Evolutionary conservation across 805 yeast species (phyloP), one percentile per base, ranked within the genome.

Genomic region (Candida rishiriensis): DNA sequence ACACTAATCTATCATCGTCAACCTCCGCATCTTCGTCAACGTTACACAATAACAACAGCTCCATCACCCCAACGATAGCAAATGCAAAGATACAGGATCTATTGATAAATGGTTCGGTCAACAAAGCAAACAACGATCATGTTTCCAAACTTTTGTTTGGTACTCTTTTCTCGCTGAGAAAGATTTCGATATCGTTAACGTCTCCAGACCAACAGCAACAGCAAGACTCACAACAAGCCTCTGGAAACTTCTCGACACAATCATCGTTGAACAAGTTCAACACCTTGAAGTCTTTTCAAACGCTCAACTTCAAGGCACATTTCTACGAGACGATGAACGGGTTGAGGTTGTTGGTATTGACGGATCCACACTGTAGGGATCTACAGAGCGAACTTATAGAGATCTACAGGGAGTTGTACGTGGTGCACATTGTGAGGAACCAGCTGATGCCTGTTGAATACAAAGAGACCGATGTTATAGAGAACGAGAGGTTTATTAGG

Each of bases 101-200:
- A 15, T 29, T 52, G 26, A 42, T 28, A n/a, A 46, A 46, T 34
- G 76, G 75, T 2, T 60, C 72, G 0, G 63, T 66, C 32, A 83
- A 82, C 55, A 66, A 71, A 12, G 76, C 72, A 47, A 81, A 80
- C 57, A 73, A 76, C 36, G 83, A 83, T 39, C 88, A 89, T 57
- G 70, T 78, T 12, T 83, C 93, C 8, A 85, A 91, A 61, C 75
- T 93, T 30, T 71, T 93, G 12, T 93, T 88, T 60, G 99, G 99
- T 11, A 79, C 87, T 34, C 69, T 88, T 10, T 85, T 81, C 60
- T 88, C 97, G 11, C 65, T 91, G 48, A 75, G 89, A 41, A 87
- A 83, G 49, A 77, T 93, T 33, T 76, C 91, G 0, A 71, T 78
- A 14, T 54, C 56, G 7, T 34, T 53, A 17, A 37, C 49, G 3